Conservation (phyloP, 1,139 yeast species). For the Protomyces macrosporus region DNA sequence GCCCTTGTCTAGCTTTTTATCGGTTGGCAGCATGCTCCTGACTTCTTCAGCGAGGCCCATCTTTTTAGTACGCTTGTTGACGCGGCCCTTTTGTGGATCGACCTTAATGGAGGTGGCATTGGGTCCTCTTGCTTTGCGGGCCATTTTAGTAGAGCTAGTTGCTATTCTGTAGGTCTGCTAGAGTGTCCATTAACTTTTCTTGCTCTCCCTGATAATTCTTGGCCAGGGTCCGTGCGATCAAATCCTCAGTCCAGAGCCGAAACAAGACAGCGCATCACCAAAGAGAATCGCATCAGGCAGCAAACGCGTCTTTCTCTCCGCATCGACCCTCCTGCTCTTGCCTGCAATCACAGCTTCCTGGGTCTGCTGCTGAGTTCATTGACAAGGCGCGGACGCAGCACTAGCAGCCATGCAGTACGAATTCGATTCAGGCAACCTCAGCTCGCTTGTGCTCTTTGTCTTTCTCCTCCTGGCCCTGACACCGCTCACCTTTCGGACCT, state of each 20-base stretch:
- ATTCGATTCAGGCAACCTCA: conserved; percentile 16
- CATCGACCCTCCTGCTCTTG: no score
- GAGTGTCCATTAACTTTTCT: no score
- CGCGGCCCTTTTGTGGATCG: conserved; percentile 17
- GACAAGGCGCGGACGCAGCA: not conserved
- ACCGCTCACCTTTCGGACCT: conserved; percentile 5
- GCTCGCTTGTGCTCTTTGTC: conserved; percentile 18
- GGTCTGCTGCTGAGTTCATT: no score
- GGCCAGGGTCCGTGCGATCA: no score
- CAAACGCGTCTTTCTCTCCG: no score
- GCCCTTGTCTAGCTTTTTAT: not conserved
- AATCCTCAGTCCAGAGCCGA: no score
- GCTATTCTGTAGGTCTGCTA: no score
- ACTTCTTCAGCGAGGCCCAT: conserved; percentile 24
- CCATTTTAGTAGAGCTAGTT: not conserved
- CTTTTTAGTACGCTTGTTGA: conserved; percentile 7
- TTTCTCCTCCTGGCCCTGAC: conserved; percentile 11
- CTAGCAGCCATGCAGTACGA: conserved; percentile 20
- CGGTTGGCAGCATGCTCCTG: conserved; percentile 16
- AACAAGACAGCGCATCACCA: no score
- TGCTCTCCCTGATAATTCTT: no score
- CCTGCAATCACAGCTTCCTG: no score
- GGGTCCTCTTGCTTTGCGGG: conserved; percentile 24
- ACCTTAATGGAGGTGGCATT: conserved; percentile 21
- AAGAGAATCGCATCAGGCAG: no score